Percentiles rank a stretch among this genome's conserved stretches.
Conservation (phyloP, 2,329 filamentous ascomycete species). For the Pseudogymnoascus sp. region DNA sequence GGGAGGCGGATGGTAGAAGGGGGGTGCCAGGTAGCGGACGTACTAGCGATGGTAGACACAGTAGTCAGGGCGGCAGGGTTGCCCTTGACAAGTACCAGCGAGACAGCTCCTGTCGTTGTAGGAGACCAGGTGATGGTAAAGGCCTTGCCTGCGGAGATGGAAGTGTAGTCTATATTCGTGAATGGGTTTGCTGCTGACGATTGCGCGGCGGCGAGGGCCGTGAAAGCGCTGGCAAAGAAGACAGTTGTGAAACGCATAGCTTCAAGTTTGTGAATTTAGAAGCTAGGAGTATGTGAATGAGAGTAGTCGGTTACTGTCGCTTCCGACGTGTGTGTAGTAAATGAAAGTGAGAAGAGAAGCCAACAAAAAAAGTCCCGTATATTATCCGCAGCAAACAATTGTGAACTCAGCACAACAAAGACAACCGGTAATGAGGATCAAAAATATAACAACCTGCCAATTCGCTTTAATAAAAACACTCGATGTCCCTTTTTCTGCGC, state of each 20-base stretch:
- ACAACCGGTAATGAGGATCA: background rate
- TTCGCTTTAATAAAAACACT: background rate
- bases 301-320: background rate
- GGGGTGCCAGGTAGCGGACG: conserved; percentile 9
- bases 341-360: background rate
- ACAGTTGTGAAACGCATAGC: conserved; percentile 21
- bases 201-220: conserved; percentile 10
- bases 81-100: conserved; percentile 20
- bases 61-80: conserved; percentile 5
- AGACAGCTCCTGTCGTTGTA: conserved; percentile 16
- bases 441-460: background rate
- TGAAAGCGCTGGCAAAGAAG: conserved; percentile 12
- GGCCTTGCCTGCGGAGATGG: conserved; percentile 11
- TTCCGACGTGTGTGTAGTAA: background rate
- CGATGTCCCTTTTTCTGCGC: background rate
- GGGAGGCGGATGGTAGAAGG: background rate
- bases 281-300: background rate
- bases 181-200: conserved; percentile 21
- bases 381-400: background rate
- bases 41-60: conserved; percentile 16
- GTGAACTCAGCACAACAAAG: background rate
- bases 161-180: conserved; percentile 17
- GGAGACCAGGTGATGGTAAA: conserved; percentile 17
- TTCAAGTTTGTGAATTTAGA: background rate
- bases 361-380: background rate